A percentile compares a stretch with the other conserved stretches of the same genome.
Conservation (phyloP, 352 stramenopile genomes). For the Phytophthora hybrid region DNA sequence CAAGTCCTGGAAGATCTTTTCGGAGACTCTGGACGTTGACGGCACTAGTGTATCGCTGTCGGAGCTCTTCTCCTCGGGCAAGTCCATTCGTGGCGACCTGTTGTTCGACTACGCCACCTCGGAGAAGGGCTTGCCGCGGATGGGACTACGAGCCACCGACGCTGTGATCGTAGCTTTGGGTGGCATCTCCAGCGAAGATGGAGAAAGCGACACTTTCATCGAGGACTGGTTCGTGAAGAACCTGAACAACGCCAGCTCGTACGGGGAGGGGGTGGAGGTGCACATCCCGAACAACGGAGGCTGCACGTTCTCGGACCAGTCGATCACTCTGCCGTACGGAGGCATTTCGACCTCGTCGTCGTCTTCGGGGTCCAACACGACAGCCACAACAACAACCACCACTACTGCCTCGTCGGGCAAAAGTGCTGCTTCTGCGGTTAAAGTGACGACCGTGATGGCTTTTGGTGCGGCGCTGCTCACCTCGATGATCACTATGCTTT, state of each 20-base stretch:
- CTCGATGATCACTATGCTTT: background rate
- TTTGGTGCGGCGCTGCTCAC: background rate
- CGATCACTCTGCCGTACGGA: constrained; percentile 32
- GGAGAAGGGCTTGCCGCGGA: constrained; percentile 38
- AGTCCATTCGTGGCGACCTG: constrained; percentile 40
- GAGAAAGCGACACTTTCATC: background rate
- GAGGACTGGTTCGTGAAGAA: constrained; percentile 9
- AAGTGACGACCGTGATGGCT: background rate
- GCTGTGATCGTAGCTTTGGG: constrained; percentile 18
- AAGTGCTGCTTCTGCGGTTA: background rate
- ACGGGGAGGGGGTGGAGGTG: constrained; percentile 23
- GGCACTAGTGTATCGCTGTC: constrained; percentile 32
- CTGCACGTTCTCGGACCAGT: constrained; percentile 40
- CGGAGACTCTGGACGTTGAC: constrained; percentile 14
- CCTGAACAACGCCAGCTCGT: background rate
- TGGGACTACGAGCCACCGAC: constrained; percentile 21
- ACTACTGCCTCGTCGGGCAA: no score
- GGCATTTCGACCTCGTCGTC: background rate
- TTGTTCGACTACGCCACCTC: constrained; percentile 39
- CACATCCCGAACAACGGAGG: constrained; percentile 40
- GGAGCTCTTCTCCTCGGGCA: constrained; percentile 50
- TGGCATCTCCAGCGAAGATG: background rate
- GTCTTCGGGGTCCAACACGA: background rate
- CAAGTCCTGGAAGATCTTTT: constrained; percentile 42
- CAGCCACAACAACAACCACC: background rate